These are phyloP conservation scores for Lecanoromycetidae sp. DNA, from an alignment of 2,329 filamentous ascomycete genomes.

Conservation along the genomic window DNA sequence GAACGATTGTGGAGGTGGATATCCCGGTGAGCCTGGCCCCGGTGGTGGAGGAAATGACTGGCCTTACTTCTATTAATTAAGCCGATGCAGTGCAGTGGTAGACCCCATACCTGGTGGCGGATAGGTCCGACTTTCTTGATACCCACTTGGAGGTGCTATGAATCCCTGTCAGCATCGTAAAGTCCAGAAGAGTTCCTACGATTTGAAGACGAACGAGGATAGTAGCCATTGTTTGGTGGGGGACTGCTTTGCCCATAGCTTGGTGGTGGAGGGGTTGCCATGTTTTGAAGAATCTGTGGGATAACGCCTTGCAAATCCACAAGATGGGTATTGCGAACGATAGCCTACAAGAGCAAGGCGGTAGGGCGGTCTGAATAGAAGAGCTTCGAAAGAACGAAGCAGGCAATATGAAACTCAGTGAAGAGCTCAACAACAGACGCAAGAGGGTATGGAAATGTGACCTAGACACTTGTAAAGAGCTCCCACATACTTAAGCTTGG, in stretches of 20 bases:
- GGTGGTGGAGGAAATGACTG: constrained; percentile 18
- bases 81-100: background rate
- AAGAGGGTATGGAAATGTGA: background rate
- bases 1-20: constrained; percentile 20
- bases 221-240: constrained; percentile 12
- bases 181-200: background rate
- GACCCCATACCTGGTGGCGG: constrained; percentile 13
- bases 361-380: background rate
- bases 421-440: background rate
- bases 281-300: background rate
- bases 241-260: constrained; percentile 15
- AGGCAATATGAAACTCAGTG: background rate
- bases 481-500: constrained; percentile 1
- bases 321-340: background rate
- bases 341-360: background rate
- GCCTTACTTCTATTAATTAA: constrained; percentile 6
- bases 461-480: background rate
- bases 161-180: background rate
- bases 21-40: constrained; percentile 14
- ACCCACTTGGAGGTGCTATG: constrained; percentile 8
- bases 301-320: too few species aligned
- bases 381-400: background rate
- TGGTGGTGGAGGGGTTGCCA: constrained; percentile 15
- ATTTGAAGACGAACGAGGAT: constrained; percentile 13
- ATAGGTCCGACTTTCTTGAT: constrained; percentile 15